These are phyloP conservation scores for Naganishia vishniacii DNA, from an alignment of 768 basidiomycete species.

Conservation along the genomic window DNA sequence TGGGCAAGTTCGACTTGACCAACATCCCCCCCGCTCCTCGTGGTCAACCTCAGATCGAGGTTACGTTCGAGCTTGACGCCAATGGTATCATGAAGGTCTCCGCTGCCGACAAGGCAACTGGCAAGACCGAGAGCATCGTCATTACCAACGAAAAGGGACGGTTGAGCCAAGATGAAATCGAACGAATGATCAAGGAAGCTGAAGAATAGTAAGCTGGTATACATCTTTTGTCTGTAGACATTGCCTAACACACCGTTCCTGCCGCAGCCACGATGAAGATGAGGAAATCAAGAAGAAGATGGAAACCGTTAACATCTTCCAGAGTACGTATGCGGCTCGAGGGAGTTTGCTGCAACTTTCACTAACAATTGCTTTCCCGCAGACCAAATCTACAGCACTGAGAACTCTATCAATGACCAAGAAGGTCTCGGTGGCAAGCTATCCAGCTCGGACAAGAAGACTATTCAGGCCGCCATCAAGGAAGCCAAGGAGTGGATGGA, in stretches of 20 bases:
- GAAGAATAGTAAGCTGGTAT: slow-evolving; percentile 59
- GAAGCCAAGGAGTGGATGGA: slow-evolving; percentile 91
- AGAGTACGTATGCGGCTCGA: slow-evolving; percentile 33
- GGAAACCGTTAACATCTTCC: slow-evolving; percentile 49
- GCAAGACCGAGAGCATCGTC: slow-evolving; percentile 63
- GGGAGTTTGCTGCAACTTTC: not conserved
- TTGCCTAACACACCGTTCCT: not conserved
- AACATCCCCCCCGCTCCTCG: slow-evolving; percentile 95
- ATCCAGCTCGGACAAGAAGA: slow-evolving; percentile 49
- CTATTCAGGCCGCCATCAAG: slow-evolving; percentile 71
- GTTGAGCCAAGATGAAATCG: slow-evolving; percentile 94
- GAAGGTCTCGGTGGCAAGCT: slow-evolving; percentile 85
- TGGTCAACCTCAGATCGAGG: slow-evolving; percentile 95
- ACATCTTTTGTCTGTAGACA: not conserved
- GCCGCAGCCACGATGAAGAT: slow-evolving; percentile 42
- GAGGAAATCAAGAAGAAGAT: slow-evolving; percentile 51
- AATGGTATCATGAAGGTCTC: slow-evolving; percentile 84
- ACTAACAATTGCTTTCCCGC: slow-evolving; percentile 60
- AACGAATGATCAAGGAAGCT: slow-evolving; percentile 92
- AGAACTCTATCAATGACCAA: slow-evolving; percentile 76
- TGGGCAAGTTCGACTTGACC: slow-evolving; percentile 96
- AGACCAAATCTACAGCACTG: slow-evolving; percentile 43
- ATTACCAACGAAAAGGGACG: slow-evolving; percentile 76
- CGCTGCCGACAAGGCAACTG: slow-evolving; percentile 91
- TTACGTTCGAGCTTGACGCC: slow-evolving; percentile 90